Base-by-base conservation (phyloP, 768 basidiomycete species). In the Boletus reticuloceps region DNA sequence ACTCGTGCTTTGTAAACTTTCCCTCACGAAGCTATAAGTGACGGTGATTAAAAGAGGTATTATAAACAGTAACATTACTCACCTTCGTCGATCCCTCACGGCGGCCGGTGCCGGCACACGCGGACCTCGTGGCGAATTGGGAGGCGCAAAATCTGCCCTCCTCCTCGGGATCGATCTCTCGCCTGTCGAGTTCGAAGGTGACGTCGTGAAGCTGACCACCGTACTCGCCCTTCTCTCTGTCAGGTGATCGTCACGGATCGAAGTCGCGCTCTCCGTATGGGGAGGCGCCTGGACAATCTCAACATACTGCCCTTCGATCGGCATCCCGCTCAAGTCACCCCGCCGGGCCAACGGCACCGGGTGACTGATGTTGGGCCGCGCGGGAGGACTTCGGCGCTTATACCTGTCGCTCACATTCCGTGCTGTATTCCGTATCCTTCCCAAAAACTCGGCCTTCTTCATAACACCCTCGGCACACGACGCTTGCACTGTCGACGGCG, bases 391-490 rank as follows among this genome's bases (percentile, higher is more conserved):
- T 36, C 72, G 72, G 13, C 70, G 70, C 25, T 70, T 70, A 60
- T 79, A 82, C 66, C 76, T 83, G 64, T 84, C 79, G 73, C 88
- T 89, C 57, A 88, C 86, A 42, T 82, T 79, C 53, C 88, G 77
- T 34, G 86, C 83, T 3, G 86, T 85, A 46, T 82, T 76, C 58
- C 74, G 80, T 41, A 90, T 77, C 66, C 75, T 79, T n/a, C 78
- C 77, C 50, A 89, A 60, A 63, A 90, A 89, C 64, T 88, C 85
- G 17, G 74, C 76, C 68, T 89, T 91, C 66, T 79, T 85, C 79
- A 89, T 84, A 38, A 86, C 75, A 10, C 78, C 80, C 9, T 85
- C 79, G 53, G 77, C 48, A 47, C 68, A 71, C 32, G 65, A 65
- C 3, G 62, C 64, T 31, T 72, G 63, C 59, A 67, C 63, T 58